Base-by-base conservation (phyloP, 495 filamentous ascomycete species). In the Neohortaea acidophila region DNA sequence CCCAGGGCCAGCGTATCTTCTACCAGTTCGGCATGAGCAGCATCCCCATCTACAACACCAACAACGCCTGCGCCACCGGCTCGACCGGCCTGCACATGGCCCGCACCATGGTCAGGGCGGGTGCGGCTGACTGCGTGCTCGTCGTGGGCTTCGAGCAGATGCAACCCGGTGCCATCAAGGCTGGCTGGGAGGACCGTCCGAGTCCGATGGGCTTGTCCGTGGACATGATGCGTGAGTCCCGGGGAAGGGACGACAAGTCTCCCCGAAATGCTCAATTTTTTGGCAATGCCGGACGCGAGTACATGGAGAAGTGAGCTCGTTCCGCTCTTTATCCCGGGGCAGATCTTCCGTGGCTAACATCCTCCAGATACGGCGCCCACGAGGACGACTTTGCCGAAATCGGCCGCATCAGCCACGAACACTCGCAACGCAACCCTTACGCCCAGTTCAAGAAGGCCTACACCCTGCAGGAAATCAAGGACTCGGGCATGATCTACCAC, bases 101-200 rank as follows among this genome's bases (percentile, higher is more conserved):
- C 4, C 69, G 85, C 21, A 80, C 75, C 23, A 65, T 89, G 64
- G 81, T 94, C 43, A 65, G 75, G 7, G 65, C 80, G 49, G 84
- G 85, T 14, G 78, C 72, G 2, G 81, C 81, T 2, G 79, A 94
- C 55, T 91, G 83, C 50, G 73, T 89, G 2, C 61, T 97, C 26
- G 85, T 94, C 6, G 73, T 96, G n/a, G 89, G 89, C 2, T 97
- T 94, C 44, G 89, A 97, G 68, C 94, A 93, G 72, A 97, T 97
- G 89, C 81, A 71, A 58, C 76, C 81, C 0, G 89, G 89, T 14
- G 77, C 72, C 48, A 63, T 97, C 41, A 73, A 81, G 58, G 70
- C 63, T 27, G 70, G 77, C 62, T 94, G 75, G 56, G 76, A 81
- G 29, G 89, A 94, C 55, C 68, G 85, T 18, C 65, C 69, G 38